A percentile compares a stretch with the other conserved stretches of the same genome.
Conservation (phyloP, 306 rosid species). For the Cucumis sativus region Cucumber_9930_V3 NC_026655.2:11317501-11318000, state of each 20-base stretch:
- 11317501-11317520: neutral
- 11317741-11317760: neutral
- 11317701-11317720: neutral
- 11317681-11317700: neutral
- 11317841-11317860: neutral
- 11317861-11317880: neutral
- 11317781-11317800: neutral
- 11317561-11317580: slow-evolving; percentile 2
- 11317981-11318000: neutral
- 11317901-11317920: neutral
- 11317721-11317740: neutral
- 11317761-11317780: slow-evolving; percentile 5
- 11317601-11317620: slow-evolving; percentile 6
- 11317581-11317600: neutral
- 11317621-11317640: neutral
- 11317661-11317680: slow-evolving; percentile 12
- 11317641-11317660: slow-evolving; percentile 12
- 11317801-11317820: neutral
- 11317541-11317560: neutral
- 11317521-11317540: neutral
- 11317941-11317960: neutral
- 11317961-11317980: neutral
- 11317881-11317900: neutral
- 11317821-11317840: slow-evolving; percentile 3
- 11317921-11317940: neutral